A percentile compares a stretch with the other conserved stretches of the same genome.
phyloP scores from a whole-genome alignment of 2,329 filamentous ascomycete species.

The Trichoderma sp. region DNA sequence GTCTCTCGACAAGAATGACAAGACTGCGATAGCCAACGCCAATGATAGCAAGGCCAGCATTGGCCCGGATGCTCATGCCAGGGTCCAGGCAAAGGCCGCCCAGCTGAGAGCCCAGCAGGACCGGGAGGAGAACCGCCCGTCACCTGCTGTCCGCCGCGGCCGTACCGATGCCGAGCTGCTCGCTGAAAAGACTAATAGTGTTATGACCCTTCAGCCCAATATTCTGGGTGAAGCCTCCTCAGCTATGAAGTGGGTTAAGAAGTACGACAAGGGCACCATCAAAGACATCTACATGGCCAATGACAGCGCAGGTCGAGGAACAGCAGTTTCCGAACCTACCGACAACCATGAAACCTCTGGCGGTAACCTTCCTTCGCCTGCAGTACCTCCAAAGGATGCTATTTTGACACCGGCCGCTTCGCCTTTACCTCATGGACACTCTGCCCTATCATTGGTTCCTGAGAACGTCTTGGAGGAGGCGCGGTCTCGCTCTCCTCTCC shows the following conservation, averaged over 20 bases:
- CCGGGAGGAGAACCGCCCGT: slow-evolving; percentile 48
- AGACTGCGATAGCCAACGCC: slow-evolving; percentile 40
- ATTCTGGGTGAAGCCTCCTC: slow-evolving; percentile 85
- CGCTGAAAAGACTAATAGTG: slow-evolving; percentile 78
- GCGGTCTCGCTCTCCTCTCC: slow-evolving; percentile 1
- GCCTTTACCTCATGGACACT: slow-evolving; percentile 20
- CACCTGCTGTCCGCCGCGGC: slow-evolving; percentile 44
- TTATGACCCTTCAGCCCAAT: slow-evolving; percentile 80
- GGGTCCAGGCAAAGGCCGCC: slow-evolving; percentile 86
- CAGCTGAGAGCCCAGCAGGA: slow-evolving; percentile 72
- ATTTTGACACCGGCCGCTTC: slow-evolving; percentile 19
- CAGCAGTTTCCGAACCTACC: slow-evolving; percentile 36
- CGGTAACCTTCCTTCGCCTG: slow-evolving; percentile 33
- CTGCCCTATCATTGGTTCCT: slow-evolving; percentile 25
- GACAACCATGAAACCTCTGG: slow-evolving; percentile 24
- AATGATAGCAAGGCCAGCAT: slow-evolving; percentile 75
- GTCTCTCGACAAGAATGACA: slow-evolving; percentile 45
- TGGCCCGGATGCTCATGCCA: slow-evolving; percentile 85
- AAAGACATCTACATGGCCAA: slow-evolving; percentile 83
- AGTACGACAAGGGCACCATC: slow-evolving; percentile 87
- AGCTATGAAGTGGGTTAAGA: slow-evolving; percentile 94
- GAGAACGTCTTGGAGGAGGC: slow-evolving; percentile 14
- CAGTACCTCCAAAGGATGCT: slow-evolving; percentile 42
- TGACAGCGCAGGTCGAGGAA: slow-evolving; percentile 65
- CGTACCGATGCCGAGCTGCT: slow-evolving; percentile 54